Conservation (phyloP, 352 stramenopile species). For the Aphanomyces euteiches region DNA sequence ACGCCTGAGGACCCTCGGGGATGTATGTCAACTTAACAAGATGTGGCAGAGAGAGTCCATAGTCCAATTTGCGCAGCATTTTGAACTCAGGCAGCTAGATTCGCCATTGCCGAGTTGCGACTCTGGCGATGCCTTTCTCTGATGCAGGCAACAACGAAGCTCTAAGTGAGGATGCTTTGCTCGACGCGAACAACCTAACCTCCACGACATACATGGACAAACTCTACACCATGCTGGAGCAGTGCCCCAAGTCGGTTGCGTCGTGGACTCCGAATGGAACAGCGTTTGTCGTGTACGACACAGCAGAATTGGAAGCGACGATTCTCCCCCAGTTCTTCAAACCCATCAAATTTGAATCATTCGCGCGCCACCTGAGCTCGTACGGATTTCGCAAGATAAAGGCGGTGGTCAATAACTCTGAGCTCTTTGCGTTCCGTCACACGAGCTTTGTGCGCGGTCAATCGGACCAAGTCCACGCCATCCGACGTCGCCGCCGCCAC, state of each 20-base stretch:
- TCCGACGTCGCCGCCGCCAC: slow-evolving; percentile 1
- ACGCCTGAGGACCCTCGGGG: background rate
- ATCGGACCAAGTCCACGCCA: background rate
- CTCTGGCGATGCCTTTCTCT: too few relatives aligned
- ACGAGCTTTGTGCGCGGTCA: background rate
- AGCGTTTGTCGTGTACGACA: slow-evolving; percentile 12
- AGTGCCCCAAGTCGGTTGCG: background rate
- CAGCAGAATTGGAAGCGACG: slow-evolving; percentile 3
- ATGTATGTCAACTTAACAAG: too few relatives aligned
- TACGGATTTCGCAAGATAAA: slow-evolving; percentile 21
- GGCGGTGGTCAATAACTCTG: background rate
- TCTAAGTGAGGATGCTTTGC: too few relatives aligned
- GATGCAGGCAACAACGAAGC: too few relatives aligned
- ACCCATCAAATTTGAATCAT: slow-evolving; percentile 10
- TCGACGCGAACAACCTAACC: too few relatives aligned
- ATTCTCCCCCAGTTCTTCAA: slow-evolving; percentile 17
- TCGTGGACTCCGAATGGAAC: slow-evolving; percentile 10
- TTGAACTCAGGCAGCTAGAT: too few relatives aligned
- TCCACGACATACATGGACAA: background rate
- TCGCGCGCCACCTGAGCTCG: slow-evolving; percentile 7
- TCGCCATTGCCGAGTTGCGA: too few relatives aligned
- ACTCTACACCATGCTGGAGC: slow-evolving; percentile 7
- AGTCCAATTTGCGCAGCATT: too few relatives aligned
- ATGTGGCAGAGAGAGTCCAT: too few relatives aligned
- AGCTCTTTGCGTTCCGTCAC: slow-evolving; percentile 3